These are phyloP conservation scores for Nitzschia sp. DNA, from an alignment of 108 stramenopile genomes.

Conservation along the genomic window DNA sequence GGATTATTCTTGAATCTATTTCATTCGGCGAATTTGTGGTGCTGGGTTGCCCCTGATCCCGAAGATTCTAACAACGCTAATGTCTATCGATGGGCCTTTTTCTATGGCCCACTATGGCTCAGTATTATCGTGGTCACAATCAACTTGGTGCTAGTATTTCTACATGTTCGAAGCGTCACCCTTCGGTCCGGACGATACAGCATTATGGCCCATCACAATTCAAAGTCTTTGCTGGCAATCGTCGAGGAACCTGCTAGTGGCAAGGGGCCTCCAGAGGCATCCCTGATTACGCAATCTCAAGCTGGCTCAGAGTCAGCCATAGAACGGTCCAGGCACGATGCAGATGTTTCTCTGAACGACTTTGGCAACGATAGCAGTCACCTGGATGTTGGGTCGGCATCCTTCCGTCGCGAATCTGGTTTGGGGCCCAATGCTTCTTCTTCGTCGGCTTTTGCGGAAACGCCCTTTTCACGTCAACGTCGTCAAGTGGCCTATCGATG, in stretches of 20 bases:
- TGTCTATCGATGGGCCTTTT: conserved; percentile 44
- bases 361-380: too few relatives aligned
- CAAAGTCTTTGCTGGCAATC: too few relatives aligned
- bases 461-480: neutral
- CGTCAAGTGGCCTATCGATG: neutral
- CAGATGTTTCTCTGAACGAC: too few relatives aligned
- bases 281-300: too few relatives aligned
- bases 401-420: too few relatives aligned
- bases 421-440: too few relatives aligned
- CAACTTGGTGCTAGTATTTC: neutral
- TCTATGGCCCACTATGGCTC: conserved; percentile 48
- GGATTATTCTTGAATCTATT: conserved; percentile 17
- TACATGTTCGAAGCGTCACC: neutral
- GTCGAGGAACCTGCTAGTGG: too few relatives aligned
- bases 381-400: too few relatives aligned
- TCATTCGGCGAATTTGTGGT: conserved; percentile 30
- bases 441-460: too few relatives aligned
- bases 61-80: neutral
- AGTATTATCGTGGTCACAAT: neutral
- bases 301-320: too few relatives aligned
- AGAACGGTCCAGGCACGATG: too few relatives aligned
- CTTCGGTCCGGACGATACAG: neutral
- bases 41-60: conserved; percentile 32
- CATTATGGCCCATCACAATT: neutral
- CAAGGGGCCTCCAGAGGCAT: too few relatives aligned